Evolutionary conservation across 163 green algal species (phyloP), one percentile per base, ranked within the genome.

Genomic region (Coccomyxa subellipsoidea): DNA sequence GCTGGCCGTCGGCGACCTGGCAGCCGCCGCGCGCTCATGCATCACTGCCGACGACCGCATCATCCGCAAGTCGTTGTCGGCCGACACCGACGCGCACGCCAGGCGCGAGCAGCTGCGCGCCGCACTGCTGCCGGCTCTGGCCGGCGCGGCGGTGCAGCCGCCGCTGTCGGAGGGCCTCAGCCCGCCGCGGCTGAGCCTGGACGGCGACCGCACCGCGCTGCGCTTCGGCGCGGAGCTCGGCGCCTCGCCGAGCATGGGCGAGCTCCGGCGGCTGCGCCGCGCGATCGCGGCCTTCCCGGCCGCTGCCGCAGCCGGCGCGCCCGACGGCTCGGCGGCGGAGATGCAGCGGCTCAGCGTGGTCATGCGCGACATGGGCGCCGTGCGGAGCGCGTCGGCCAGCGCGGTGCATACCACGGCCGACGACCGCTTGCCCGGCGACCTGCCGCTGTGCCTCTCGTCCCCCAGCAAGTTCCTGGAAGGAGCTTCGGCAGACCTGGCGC

Each of bases 41-140:
- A 59, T 59, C 47, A 12, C 23, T 8, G 15, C 15, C 29, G 66
- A 73, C 2, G 66, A 73, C 29, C 66, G 66, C 66, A 36, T 73
- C 66, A 73, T 73, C 29, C 66, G n/a, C 29, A 73, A 73, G 66
- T 73, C 66, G 18, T n/a, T 73, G 18, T 73, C 66, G 29, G 66
- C 66, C 66, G 66, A 73, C 66, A 34, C 66, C 2, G 66, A 73
- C 66, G 21, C 47, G 66, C 66, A 34, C 32, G 66, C 66, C 66
- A 34, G 29, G 18, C 66, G 66, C 29, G 66, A 73, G 66, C 66
- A 73, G 66, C 66, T 73, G 27, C 66, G 66, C 29, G 66, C 66
- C 4, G 66, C 66, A 8, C 66, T 73, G 66, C 29, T 73, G 66
- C 66, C 66, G 29, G 23, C 25, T 15, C 59, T n/a, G 66, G 66